Base-by-base conservation (phyloP, 164 flowering plant genomes). In the Vitis rotundifolia region DNA sequence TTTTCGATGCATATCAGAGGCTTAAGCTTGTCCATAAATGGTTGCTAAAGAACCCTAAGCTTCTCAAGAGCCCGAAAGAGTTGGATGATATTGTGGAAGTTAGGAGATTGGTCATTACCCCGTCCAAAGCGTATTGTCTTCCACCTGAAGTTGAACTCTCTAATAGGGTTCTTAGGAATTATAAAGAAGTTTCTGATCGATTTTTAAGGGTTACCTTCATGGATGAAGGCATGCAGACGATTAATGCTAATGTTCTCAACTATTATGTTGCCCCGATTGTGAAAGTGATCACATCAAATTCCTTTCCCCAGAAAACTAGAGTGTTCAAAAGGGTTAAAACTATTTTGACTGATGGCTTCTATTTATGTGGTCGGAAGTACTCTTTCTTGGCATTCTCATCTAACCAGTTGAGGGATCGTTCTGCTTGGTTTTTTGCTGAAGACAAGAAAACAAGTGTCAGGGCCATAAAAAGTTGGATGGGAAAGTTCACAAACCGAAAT, bases 361-460 rank as follows among this genome's bases (percentile, higher is more conserved):
- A 84, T 63, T 68, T 96, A 62, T 96, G 97, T 70, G 91, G 97
- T 44, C 86, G 97, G 19, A 84, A 71, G 71, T 96, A 91, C 79
- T 79, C 88, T 16, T 93, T 96, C 78, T 76, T 96, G 66, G 97
- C 98, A 15, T 96, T 93, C 72, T 96, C 98, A 15, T 75, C 97
- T 16, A 93, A 91, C 73, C 99, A 96, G 70, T 77, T 93, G 73
- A 83, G 97, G 74, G 99, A 88, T 63, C 91, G 85, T 22, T 93
- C 98, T 19, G 98, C 98, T 9, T 93, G 99, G 97, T 96, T 96
- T 76, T 96, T 92, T 74, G 92, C 99, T 55, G 95, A 89, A 63
- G 80, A 83, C 26, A 56, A 72, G 63, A 78, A 69, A 0, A 63
- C 71, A 59, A 73, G 51, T 22, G 91, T 85, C n/a, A 14, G 0